These are phyloP conservation scores for Thyridium curvatum DNA, from an alignment of 2,329 filamentous ascomycete species.

Conservation along the genomic window DNA sequence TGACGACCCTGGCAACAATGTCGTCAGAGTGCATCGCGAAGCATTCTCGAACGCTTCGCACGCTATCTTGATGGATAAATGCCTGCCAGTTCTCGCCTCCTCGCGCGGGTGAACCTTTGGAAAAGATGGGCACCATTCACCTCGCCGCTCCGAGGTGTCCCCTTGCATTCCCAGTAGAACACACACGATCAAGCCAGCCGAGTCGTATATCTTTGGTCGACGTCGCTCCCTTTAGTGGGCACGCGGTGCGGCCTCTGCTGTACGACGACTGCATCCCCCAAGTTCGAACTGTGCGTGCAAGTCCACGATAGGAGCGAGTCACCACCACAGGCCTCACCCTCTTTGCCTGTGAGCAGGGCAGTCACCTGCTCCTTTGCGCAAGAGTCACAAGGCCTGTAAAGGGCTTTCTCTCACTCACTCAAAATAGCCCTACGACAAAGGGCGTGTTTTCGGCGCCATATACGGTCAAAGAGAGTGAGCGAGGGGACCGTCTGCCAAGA, in stretches of 20 bases:
- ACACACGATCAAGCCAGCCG: neutral
- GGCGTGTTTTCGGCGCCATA: neutral
- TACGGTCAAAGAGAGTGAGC: neutral
- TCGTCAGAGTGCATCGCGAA: too few species aligned
- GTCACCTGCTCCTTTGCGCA: too few species aligned
- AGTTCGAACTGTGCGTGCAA: too few species aligned
- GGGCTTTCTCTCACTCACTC: too few species aligned
- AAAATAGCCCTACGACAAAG: neutral
- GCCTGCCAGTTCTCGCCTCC: slow-evolving; percentile 5
- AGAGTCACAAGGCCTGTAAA: too few species aligned
- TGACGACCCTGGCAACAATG: too few species aligned
- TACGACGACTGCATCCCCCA: too few species aligned
- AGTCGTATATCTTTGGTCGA: slow-evolving; percentile 1
- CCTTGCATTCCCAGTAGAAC: slow-evolving; percentile 6
- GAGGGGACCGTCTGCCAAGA: neutral
- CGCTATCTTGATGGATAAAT: slow-evolving; percentile 1
- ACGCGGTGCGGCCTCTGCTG: neutral
- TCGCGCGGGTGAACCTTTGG: slow-evolving; percentile 4
- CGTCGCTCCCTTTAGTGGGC: neutral
- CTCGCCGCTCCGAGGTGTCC: slow-evolving; percentile 7
- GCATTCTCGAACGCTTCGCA: slow-evolving; percentile 9
- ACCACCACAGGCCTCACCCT: too few species aligned
- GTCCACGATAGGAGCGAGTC: too few species aligned
- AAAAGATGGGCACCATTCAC: slow-evolving; percentile 7
- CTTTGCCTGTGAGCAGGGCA: too few species aligned